A percentile compares a stretch with the other conserved stretches of the same genome.
These are phyloP conservation scores for Colletotrichum navitas DNA, from an alignment of 2,329 filamentous ascomycete species.

Conservation along the genomic window DNA sequence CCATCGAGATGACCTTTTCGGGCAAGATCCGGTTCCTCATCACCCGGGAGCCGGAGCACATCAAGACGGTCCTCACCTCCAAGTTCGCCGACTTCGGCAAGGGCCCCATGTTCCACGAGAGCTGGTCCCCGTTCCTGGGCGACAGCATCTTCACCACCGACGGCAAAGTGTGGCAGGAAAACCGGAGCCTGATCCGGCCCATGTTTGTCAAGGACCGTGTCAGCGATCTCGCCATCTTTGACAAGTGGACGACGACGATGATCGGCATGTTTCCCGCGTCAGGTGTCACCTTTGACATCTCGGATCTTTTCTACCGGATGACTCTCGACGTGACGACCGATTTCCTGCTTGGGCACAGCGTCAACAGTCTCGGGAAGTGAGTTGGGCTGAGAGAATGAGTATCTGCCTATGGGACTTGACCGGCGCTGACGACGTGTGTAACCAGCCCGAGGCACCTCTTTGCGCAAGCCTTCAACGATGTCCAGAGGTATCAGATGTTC, in stretches of 20 bases:
- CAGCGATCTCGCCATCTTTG: conserved; percentile 67
- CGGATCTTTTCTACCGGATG: conserved; percentile 73
- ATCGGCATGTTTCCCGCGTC: conserved; percentile 68
- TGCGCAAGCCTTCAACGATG: conserved; percentile 76
- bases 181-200: conserved; percentile 64
- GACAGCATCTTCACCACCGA: conserved; percentile 69
- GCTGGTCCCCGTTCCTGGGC: conserved; percentile 63
- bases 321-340: conserved; percentile 77
- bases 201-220: conserved; percentile 64
- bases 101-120: conserved; percentile 56
- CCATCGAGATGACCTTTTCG: conserved; percentile 53
- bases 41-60: conserved; percentile 67
- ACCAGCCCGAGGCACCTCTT: conserved; percentile 68
- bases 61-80: conserved; percentile 58
- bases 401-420: background rate
- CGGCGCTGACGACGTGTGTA: conserved; percentile 43
- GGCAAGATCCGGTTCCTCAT: conserved; percentile 55
- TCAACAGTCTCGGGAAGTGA: conserved; percentile 59
- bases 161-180: conserved; percentile 66
- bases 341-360: conserved; percentile 74
- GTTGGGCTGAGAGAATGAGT: conserved; percentile 14
- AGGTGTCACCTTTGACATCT: conserved; percentile 69
- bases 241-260: conserved; percentile 69
- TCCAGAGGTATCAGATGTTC: conserved; percentile 75
- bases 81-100: conserved; percentile 69